phyloP scores from a whole-genome alignment of 1,139 yeast species.

The Debaryomyces nepalensis region DNA sequence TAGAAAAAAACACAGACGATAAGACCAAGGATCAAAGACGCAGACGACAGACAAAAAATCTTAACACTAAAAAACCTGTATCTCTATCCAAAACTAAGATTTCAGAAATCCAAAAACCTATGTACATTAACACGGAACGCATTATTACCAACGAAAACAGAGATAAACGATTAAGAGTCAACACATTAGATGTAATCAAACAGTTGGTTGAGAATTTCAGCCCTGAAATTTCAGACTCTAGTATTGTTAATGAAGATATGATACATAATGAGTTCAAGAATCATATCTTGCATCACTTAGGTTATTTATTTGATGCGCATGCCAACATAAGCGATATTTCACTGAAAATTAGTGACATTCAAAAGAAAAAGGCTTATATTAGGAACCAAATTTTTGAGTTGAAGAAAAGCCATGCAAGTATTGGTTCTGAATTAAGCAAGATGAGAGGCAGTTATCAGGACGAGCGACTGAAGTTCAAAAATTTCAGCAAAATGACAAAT shows the following conservation, averaged over 20 bases:
- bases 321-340: slow-evolving; percentile 47
- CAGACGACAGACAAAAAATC: background rate
- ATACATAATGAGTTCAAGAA: slow-evolving; percentile 38
- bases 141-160: slow-evolving; percentile 26
- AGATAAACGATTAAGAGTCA: slow-evolving; percentile 33
- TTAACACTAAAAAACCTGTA: slow-evolving; percentile 14
- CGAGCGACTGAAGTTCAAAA: slow-evolving; percentile 29
- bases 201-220: slow-evolving; percentile 35
- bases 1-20: background rate
- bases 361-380: slow-evolving; percentile 43
- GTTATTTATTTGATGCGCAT: slow-evolving; percentile 40
- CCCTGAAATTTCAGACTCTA: slow-evolving; percentile 24
- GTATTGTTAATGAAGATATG: slow-evolving; percentile 24
- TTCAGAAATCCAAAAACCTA: slow-evolving; percentile 32
- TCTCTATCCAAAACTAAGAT: slow-evolving; percentile 27
- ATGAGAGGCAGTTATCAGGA: slow-evolving; percentile 37
- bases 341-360: slow-evolving; percentile 40
- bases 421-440: slow-evolving; percentile 45
- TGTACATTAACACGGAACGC: slow-evolving; percentile 36
- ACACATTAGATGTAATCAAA: slow-evolving; percentile 44
- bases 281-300: slow-evolving; percentile 35
- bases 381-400: slow-evolving; percentile 45
- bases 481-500: slow-evolving; percentile 19
- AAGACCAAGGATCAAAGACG: background rate
- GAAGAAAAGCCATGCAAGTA: slow-evolving; percentile 40